Evolutionary conservation across 495 filamentous ascomycete species (phyloP), one percentile per base, ranked within the genome.

Genomic region (Tuber indicum): DNA sequence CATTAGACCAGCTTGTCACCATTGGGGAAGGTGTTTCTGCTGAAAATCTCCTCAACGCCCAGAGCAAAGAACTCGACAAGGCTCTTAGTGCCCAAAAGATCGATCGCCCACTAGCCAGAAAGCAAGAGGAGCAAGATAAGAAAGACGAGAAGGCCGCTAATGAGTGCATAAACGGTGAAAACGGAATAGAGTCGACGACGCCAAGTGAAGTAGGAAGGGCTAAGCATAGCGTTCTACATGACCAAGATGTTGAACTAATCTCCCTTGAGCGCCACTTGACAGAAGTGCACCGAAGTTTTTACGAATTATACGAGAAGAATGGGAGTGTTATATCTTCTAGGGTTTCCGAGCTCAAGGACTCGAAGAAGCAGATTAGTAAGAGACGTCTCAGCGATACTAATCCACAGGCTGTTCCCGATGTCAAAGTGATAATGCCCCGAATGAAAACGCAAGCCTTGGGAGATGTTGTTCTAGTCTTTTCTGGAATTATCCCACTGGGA

Each of bases 41-140:
- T 82, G 89, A 89, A 72, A 87, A 87, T n/a, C 83, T 92, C 39
- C 86, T 94, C 17, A 88, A 92, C 77, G 88, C 91, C 74, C 94
- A 97, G 85, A 87, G 90, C 16, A 90, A 92, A 77, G 90, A 95
- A 80, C 94, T 98, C 79, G 91, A 93, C 77, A 92, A 94, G 81
- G 89, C 91, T 1, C 88, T 99, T 23, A 91, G 93, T 82, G 93
- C 94, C 71, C 96, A 99, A 84, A 89, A 97, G 10, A 91, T 91
- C 75, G 93, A 97, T 72, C 89, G 94, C 14, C 96, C 96, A 9
- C 86, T 99, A 42, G 87, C 97, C 23, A 90, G 94, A 77, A 90
- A 96, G 81, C 96, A 99, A 83, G 92, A 96, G 75, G 87, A 92
- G 81, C 87, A 97, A 47, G 96, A 99, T 79, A 90, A 91, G 58